Evolutionary conservation across 345 rosid species (phyloP).

Genomic region (Eucalyptus marginata): DNA sequence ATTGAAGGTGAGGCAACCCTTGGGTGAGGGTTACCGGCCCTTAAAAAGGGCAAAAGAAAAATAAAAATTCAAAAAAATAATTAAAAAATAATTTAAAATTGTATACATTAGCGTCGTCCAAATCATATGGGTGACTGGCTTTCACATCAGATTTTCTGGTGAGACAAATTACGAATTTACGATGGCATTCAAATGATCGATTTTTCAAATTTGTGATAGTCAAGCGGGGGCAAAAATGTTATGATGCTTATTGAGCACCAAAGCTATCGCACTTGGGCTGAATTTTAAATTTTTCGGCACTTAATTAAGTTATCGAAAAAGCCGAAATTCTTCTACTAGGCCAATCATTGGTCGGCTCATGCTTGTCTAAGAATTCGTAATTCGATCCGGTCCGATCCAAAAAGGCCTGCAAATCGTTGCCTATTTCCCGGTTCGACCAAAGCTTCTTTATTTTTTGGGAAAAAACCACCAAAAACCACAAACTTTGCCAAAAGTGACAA

Average conservation of each 20-base stretch:
- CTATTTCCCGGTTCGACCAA: neutral
- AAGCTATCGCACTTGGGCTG: no score
- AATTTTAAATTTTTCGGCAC: neutral
- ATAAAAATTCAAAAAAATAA: no score
- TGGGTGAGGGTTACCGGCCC: rapidly evolving
- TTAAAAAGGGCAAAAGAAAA: no score
- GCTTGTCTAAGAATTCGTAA: neutral
- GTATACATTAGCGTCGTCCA: rapidly evolving
- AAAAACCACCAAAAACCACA: no score
- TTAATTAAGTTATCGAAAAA: neutral
- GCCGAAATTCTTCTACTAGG: neutral
- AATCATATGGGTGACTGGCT: rapidly evolving
- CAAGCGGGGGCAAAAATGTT: rapidly evolving
- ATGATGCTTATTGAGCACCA: no score
- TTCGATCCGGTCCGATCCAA: neutral
- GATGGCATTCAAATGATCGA: rapidly evolving
- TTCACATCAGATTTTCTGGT: no score
- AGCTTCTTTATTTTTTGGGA: neutral
- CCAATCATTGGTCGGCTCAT: neutral
- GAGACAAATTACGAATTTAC: no score
- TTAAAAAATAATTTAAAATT: no score
- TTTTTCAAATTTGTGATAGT: no score
- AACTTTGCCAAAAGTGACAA: no score
- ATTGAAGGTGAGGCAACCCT: rapidly evolving
- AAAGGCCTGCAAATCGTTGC: neutral